Evolutionary conservation across 1,139 yeast species (phyloP), one percentile per base, ranked within the genome.

Genomic region (Protomyces inundatus): DNA sequence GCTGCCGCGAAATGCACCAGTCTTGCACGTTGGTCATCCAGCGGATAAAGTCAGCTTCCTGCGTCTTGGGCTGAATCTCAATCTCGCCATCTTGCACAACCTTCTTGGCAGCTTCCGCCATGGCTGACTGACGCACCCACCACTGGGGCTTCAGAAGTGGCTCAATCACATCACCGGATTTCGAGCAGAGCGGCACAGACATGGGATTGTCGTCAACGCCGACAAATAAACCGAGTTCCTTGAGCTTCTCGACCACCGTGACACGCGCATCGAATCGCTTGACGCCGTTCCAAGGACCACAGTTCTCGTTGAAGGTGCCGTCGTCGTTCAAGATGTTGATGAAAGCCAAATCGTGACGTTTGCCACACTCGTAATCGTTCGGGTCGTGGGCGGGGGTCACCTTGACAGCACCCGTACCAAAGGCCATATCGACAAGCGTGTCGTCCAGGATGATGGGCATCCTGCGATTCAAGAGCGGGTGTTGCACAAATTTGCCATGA

Each of bases 341-440:
- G 73, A 90, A 84, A 75, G 90, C 97, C 72, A 93, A 82, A 73
- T 85, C 81, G 77, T 90, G 90, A 79, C 98, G 90, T 79, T 89
- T 90, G 80, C 98, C 98, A 65, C 97, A 89, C 73, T 81, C 83
- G 81, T 89, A 90, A 89, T 93, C 98, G 82, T 93, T 93, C 73
- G 87, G 89, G 77, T 93, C 98, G 77, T 93, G 98, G 63, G 96
- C 97, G 66, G 98, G 98, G 32, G 98, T 93, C 74, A 93, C 93
- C 79, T 93, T 93, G 69, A 93, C 98, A 54, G 98, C 98, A 86
- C 98, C 98, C 69, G 98, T 93, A 82, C 98, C 98, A 71, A 93
- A 93, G 77, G 89, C 96, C 98, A 93, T 93, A 76, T 93, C 98
- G 68, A 93, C 98, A 50, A 98, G 95, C 77, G 90, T 96, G 48